phyloP scores from a whole-genome alignment of 352 stramenopile species.

The Pythium brachiatum region DNA sequence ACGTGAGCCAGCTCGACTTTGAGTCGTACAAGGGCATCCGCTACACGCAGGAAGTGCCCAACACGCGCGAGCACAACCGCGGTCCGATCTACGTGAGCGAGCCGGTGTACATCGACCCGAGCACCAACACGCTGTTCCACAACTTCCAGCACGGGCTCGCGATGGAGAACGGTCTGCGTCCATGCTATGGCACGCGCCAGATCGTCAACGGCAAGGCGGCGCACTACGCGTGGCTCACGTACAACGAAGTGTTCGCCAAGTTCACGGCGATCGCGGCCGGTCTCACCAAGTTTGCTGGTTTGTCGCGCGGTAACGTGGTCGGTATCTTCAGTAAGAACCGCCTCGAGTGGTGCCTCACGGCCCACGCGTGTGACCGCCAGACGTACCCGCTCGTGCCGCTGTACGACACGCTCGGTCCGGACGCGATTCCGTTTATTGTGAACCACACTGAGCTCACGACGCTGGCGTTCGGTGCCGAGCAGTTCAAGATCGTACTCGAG shows the following conservation, averaged over 20 bases:
- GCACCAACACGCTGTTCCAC: slow-evolving; percentile 46
- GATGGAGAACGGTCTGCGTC: slow-evolving; percentile 28
- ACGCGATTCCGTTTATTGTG: slow-evolving; percentile 65
- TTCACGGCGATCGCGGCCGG: slow-evolving; percentile 42
- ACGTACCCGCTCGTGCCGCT: slow-evolving; percentile 66
- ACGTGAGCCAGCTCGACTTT: slow-evolving; percentile 63
- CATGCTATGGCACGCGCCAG: slow-evolving; percentile 39
- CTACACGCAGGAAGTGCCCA: slow-evolving; percentile 40
- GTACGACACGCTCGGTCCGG: slow-evolving; percentile 76
- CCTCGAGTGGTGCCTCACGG: slow-evolving; percentile 57
- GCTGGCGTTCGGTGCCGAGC: slow-evolving; percentile 52
- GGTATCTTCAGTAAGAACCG: slow-evolving; percentile 74
- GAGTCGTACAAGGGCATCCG: slow-evolving; percentile 44
- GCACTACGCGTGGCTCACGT: slow-evolving; percentile 58
- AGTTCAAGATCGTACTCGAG: slow-evolving; percentile 59
- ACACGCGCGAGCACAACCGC: slow-evolving; percentile 37
- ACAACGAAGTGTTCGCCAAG: slow-evolving; percentile 40
- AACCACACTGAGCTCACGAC: slow-evolving; percentile 70
- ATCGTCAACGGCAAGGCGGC: slow-evolving; percentile 38
- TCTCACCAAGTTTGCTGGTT: slow-evolving; percentile 27
- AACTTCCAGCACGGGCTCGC: slow-evolving; percentile 36
- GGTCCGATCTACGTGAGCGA: slow-evolving; percentile 40
- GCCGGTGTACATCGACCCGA: slow-evolving; percentile 29
- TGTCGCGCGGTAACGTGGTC: slow-evolving; percentile 51
- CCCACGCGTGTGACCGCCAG: slow-evolving; percentile 62